These are phyloP conservation scores for Begonia peltatifolia DNA, from an alignment of 306 rosid species.

Conservation along the genomic window DNA sequence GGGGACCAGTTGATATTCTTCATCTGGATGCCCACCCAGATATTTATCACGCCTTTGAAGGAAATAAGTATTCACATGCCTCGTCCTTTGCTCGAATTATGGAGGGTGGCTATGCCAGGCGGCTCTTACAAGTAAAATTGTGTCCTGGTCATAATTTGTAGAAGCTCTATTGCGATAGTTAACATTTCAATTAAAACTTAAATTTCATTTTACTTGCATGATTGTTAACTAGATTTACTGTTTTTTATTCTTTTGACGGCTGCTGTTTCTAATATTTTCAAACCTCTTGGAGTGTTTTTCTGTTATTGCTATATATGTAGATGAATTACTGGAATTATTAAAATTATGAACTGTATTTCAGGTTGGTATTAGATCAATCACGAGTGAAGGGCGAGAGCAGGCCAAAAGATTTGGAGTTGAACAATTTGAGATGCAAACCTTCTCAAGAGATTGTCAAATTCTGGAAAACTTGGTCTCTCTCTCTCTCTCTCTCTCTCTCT, in stretches of 20 bases:
- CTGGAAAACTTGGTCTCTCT: constrained; percentile 71
- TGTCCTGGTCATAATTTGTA: neutral
- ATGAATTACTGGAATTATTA: neutral
- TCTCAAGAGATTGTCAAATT: constrained; percentile 54
- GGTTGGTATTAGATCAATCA: constrained; percentile 87
- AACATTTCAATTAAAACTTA: too few species aligned
- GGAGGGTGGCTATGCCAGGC: constrained; percentile 91
- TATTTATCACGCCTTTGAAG: constrained; percentile 68
- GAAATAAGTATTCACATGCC: constrained; percentile 81
- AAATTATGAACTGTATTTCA: constrained; percentile 22
- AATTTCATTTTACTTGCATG: too few species aligned
- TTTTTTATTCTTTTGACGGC: too few species aligned
- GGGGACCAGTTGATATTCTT: constrained; percentile 84
- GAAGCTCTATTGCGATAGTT: neutral
- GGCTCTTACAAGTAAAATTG: constrained; percentile 69
- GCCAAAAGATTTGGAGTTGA: constrained; percentile 82
- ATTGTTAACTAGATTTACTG: too few species aligned
- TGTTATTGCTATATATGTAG: too few species aligned
- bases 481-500: constrained; percentile 21
- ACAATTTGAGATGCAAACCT: constrained; percentile 86
- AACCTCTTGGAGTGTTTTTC: too few species aligned
- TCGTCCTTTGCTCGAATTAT: constrained; percentile 94
- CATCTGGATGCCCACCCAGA: constrained; percentile 98
- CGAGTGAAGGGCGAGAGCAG: constrained; percentile 78
- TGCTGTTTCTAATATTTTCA: too few species aligned